Evolutionary conservation across 768 basidiomycete species (phyloP).

Genomic region (Hericium alpestre): DNA sequence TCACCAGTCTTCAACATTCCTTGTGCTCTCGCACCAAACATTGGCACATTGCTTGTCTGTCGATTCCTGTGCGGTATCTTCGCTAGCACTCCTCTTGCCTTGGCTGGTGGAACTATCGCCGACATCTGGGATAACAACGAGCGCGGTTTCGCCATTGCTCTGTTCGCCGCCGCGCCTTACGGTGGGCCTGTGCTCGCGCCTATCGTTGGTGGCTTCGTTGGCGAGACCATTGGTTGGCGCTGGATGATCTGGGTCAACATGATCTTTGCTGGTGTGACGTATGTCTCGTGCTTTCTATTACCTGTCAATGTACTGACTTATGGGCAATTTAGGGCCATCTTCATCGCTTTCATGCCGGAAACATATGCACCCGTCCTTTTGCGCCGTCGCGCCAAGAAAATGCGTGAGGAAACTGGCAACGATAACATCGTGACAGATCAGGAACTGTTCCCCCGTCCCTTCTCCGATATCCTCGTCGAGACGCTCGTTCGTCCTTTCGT

Average conservation of each 20-base stretch:
- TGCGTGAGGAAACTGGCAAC: conserved; percentile 27
- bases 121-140: conserved; percentile 28
- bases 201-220: conserved; percentile 38
- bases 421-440: conserved; percentile 30
- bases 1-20: conserved; percentile 27
- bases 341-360: conserved; percentile 30
- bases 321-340: background rate
- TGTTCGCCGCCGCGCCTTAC: conserved; percentile 33
- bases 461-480: conserved; percentile 26
- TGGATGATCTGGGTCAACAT: conserved; percentile 28
- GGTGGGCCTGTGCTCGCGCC: conserved; percentile 40
- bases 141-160: conserved; percentile 29
- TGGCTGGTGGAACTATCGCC: conserved; percentile 25
- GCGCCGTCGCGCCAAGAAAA: conserved; percentile 24
- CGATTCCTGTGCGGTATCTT: conserved; percentile 33
- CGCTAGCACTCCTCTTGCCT: conserved; percentile 27
- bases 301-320: background rate
- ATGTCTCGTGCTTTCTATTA: background rate
- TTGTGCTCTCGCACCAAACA: conserved; percentile 29
- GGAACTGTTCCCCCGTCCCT: conserved; percentile 26
- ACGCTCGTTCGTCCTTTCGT: conserved; percentile 33
- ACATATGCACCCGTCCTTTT: conserved; percentile 37
- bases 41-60: conserved; percentile 29
- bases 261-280: conserved; percentile 28
- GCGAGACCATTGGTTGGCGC: conserved; percentile 25